Base-by-base conservation (phyloP, 495 filamentous ascomycete species). In the Trypethelium eluteriae region DNA sequence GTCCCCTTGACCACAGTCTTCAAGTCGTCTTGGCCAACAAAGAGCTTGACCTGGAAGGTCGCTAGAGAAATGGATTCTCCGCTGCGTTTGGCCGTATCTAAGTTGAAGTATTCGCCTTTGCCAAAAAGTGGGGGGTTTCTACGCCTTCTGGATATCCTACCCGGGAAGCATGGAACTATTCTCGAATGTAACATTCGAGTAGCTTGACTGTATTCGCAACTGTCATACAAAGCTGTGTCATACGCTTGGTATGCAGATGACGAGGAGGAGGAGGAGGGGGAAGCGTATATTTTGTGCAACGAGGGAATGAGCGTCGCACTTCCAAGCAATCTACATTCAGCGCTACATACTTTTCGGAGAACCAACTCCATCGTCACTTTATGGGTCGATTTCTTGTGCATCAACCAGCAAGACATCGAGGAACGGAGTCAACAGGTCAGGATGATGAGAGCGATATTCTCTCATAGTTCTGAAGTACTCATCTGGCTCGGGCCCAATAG, bases 401-500 rank as follows among this genome's bases (percentile, higher is more conserved):
- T 64, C 34, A 64, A 64, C 34, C 62, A 64, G n/a, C 10, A 18
- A 14, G 62, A 64, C n/a, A 18, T 47, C 36, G 14, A 16, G 14
- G 62, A 64, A 46, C 12, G 39, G 14, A 16, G 18, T 9, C 38
- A n/a, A 46, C 62, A 64, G 35, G 38, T 64, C 38, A 25, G 39
- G 5, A 64, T 34, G n/a, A 64, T 64, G 62, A 14, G 12, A 39
- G 12, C 10, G 11, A 64, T 44, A 18, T 64, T 44, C 41, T 35
- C 62, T 16, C 6, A 38, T 39, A 39, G 59, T 32, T 14, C 39
- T 10, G 36, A 64, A n/a, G 39, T 34, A 6, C 61, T 68, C 39
- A 44, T 59, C 11, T 68, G 66, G 66, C 62, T 68, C 4, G 66
- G 66, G 14, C 41, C 41, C 7, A 46, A 46, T 16, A 46, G 14